Percentiles rank a stretch among this genome's conserved stretches.
These are phyloP conservation scores for Melampsora medusae DNA, from an alignment of 1,284 basidiomycete species.

Conservation along the genomic window DNA sequence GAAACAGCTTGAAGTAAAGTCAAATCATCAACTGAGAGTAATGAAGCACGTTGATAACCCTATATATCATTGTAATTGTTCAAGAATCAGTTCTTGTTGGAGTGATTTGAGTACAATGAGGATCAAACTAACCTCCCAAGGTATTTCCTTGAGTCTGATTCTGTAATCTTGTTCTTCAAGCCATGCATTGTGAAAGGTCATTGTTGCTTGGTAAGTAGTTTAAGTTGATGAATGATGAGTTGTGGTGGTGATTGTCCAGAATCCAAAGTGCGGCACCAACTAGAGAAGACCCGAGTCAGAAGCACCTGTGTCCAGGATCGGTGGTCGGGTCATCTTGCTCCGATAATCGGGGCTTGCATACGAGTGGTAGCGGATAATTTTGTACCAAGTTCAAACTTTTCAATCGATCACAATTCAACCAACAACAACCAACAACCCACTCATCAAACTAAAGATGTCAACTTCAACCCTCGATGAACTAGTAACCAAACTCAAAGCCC, in stretches of 20 bases:
- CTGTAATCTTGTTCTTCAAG: conserved; percentile 82
- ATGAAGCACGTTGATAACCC: conserved; percentile 92
- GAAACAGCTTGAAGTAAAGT: conserved; percentile 78
- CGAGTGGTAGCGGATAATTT: too few species aligned
- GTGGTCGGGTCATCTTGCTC: conserved; percentile 46
- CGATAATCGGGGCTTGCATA: too few species aligned
- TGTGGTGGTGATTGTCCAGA: too few species aligned
- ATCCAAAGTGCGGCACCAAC: too few species aligned
- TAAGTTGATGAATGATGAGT: neutral
- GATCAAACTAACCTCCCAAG: conserved; percentile 68
- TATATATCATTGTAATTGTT: neutral
- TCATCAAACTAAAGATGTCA: too few species aligned
- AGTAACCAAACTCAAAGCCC: neutral
- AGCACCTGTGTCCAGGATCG: too few species aligned
- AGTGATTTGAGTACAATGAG: neutral
- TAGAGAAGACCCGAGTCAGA: too few species aligned
- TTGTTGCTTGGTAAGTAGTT: neutral
- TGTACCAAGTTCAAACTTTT: too few species aligned
- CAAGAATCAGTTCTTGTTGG: neutral
- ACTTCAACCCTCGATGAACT: conserved; percentile 10
- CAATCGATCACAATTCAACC: too few species aligned
- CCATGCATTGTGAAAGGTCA: conserved; percentile 70
- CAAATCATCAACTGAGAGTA: conserved; percentile 84
- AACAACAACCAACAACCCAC: too few species aligned
- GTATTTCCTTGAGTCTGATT: conserved; percentile 83